These are phyloP conservation scores for Eimeria maxima DNA, from an alignment of 169 alveolate genomes.

Conservation along the genomic window DNA sequence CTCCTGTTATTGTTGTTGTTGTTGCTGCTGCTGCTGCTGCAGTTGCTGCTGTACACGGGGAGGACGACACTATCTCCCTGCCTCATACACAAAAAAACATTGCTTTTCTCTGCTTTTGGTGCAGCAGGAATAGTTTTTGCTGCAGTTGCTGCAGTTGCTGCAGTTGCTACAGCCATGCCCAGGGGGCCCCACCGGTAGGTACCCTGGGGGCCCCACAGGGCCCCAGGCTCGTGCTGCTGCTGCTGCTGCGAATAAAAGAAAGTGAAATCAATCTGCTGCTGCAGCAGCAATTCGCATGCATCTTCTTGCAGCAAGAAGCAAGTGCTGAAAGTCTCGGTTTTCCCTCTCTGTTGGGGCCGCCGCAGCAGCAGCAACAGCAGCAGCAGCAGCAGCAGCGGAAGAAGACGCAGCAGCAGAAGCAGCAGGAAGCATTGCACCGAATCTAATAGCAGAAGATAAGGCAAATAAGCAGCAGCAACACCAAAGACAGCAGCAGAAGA, in stretches of 20 bases:
- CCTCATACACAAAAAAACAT: background rate
- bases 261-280: background rate
- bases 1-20: background rate
- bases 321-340: background rate
- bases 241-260: background rate
- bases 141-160: background rate
- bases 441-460: background rate
- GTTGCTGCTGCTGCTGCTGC: conserved; percentile 41
- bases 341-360: background rate
- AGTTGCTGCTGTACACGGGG: background rate
- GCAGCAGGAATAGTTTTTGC: too few species aligned
- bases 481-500: background rate
- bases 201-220: conserved; percentile 30
- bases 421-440: background rate
- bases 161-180: background rate
- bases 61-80: background rate
- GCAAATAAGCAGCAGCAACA: background rate
- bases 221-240: background rate
- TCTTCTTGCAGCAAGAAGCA: background rate
- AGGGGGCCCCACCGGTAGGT: conserved; percentile 31
- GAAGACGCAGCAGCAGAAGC: background rate
- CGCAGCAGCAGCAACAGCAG: conserved; percentile 9
- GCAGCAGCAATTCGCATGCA: background rate
- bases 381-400: background rate
- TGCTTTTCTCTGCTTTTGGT: background rate